Evolutionary conservation across 2,329 filamentous ascomycete species (phyloP), one percentile per base, ranked within the genome.

Genomic region (Cladophialophora carrionii): DNA sequence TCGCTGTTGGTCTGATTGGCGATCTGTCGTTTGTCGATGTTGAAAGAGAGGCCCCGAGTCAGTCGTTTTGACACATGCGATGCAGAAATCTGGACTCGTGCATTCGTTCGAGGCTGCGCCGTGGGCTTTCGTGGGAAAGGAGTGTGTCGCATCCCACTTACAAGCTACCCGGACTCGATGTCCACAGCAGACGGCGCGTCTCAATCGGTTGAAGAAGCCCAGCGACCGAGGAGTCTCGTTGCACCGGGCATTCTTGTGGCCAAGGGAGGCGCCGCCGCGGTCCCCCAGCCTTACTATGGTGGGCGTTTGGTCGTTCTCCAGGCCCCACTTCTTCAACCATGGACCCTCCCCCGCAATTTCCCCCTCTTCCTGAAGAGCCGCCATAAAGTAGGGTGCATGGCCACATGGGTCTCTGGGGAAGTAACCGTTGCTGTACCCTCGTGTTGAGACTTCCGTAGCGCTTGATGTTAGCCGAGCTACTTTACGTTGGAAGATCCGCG

Each of bases 311-410:
- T n/a, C 26, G 22, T 12, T 20, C 20, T 20, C 48, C 24, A 51
- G 22, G 48, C 22, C 20, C 48, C 48, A 20, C 48, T 51, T 43
- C 12, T 26, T 14, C 20, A 26, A 24, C 22, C 20, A 5, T 12
- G 7, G 48, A 51, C 48, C 20, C 48, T 51, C 48, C 48, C 37
- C 48, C 48, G 48, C 48, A 51, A 51, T 51, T 51, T 51, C 22
- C 48, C 37, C 48, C 48, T 51, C 48, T 20, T 51, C 22, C 10
- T 26, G 12, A 26, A 10, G 20, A 51, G 22, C 6, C 48, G 48
- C 37, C 37, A 43, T 20, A 17, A 43, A 20, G 6, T 17, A 17
- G 6, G 14, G 10, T 17, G 34, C 34, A 37, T 37, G 34, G 26
- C 3, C 26, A 29, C 3, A 43, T 43, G 37, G 6, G 37, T 20